These are phyloP conservation scores for Coprinellus aureogranulatus DNA, from an alignment of 768 basidiomycete genomes.

Conservation along the genomic window DNA sequence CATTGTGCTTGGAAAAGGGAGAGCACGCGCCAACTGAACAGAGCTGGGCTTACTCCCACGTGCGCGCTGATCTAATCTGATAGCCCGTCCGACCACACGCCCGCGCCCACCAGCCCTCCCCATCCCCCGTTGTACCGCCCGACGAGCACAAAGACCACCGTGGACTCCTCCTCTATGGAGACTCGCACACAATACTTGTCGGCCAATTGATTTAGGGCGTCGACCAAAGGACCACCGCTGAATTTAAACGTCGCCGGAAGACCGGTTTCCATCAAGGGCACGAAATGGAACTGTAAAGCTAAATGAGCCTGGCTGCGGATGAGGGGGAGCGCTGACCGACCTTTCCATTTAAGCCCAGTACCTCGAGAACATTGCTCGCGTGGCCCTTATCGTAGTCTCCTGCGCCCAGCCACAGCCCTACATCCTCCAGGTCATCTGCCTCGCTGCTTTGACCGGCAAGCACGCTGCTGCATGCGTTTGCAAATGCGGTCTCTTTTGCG, in stretches of 20 bases:
- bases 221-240: neutral
- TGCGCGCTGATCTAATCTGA: slow-evolving; percentile 12
- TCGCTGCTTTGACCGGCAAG: slow-evolving; percentile 54
- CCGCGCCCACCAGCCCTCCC: slow-evolving; percentile 36
- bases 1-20: neutral
- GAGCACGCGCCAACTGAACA: neutral
- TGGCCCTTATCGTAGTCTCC: slow-evolving; percentile 29
- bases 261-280: slow-evolving; percentile 7
- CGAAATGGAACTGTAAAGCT: neutral
- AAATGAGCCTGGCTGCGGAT: neutral
- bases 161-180: slow-evolving; percentile 14
- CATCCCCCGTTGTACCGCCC: slow-evolving; percentile 32
- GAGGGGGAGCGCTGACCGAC: neutral
- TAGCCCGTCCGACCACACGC: slow-evolving; percentile 30
- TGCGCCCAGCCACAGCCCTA: slow-evolving; percentile 51
- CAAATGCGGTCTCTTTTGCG: slow-evolving; percentile 39
- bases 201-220: slow-evolving; percentile 12
- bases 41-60: slow-evolving; percentile 3
- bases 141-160: slow-evolving; percentile 37
- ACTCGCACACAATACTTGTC: slow-evolving; percentile 27
- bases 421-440: slow-evolving; percentile 50
- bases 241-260: slow-evolving; percentile 1
- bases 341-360: slow-evolving; percentile 18
- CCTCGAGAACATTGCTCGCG: slow-evolving; percentile 18
- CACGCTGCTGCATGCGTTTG: slow-evolving; percentile 47